These are phyloP conservation scores for Globisporangium cylindrosporum DNA, from an alignment of 352 stramenopile species.

Conservation along the genomic window DNA sequence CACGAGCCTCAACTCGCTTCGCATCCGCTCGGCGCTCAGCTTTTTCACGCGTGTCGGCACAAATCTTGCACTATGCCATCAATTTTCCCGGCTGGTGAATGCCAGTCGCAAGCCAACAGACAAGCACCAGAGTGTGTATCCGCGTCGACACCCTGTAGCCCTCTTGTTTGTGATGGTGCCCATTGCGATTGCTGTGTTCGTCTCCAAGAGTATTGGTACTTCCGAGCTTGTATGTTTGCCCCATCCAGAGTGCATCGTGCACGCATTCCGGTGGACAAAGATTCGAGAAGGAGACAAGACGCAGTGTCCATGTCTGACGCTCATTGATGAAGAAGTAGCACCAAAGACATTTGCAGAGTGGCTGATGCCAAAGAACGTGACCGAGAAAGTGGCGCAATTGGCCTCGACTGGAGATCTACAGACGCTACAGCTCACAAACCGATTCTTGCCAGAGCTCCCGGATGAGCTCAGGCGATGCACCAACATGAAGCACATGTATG, in stretches of 20 bases:
- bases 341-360: slow-evolving; percentile 24
- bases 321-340: slow-evolving; percentile 22
- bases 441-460: slow-evolving; percentile 19
- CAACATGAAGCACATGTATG: slow-evolving; percentile 36
- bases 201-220: neutral
- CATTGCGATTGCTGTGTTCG: neutral
- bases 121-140: neutral
- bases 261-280: slow-evolving; percentile 7
- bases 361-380: slow-evolving; percentile 18
- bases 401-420: slow-evolving; percentile 28
- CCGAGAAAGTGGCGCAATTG: slow-evolving; percentile 22
- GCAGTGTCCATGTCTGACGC: slow-evolving; percentile 32
- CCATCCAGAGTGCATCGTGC: slow-evolving; percentile 17
- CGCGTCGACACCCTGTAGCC: neutral
- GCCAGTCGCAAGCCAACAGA: neutral
- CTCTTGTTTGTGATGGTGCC: neutral
- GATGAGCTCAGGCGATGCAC: slow-evolving; percentile 24
- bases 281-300: slow-evolving; percentile 4
- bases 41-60: too few species aligned
- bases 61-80: neutral
- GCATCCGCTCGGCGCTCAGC: too few species aligned
- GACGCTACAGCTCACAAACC: slow-evolving; percentile 36
- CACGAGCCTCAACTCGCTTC: too few species aligned
- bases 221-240: neutral
- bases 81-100: neutral